phyloP scores from a whole-genome alignment of 768 basidiomycete genomes.

The Kwoniella sp. region DNA sequence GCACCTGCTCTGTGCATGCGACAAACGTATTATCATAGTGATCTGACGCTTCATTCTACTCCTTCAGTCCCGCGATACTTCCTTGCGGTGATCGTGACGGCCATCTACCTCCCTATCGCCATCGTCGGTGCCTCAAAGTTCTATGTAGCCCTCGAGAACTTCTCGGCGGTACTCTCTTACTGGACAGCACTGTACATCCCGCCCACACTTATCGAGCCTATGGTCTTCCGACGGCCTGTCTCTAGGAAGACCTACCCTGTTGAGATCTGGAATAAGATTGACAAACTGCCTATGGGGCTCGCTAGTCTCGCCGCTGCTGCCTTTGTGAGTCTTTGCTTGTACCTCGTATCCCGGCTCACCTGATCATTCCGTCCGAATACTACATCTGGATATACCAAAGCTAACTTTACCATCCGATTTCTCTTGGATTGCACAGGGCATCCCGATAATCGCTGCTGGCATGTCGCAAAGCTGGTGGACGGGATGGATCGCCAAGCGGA shows the following conservation, averaged over 20 bases:
- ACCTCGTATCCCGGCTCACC: too few relatives aligned
- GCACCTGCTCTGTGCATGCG: too few relatives aligned
- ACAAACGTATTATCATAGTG: too few relatives aligned
- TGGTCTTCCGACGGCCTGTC: constrained; percentile 47
- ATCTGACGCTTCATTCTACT: background rate
- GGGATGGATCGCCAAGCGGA: constrained; percentile 49
- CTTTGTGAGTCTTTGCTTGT: constrained; percentile 32
- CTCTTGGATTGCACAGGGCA: constrained; percentile 23
- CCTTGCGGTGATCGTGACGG: constrained; percentile 47
- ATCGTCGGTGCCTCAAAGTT: constrained; percentile 50
- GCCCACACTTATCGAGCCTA: constrained; percentile 43
- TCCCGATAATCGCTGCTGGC: constrained; percentile 43
- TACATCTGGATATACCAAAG: too few relatives aligned
- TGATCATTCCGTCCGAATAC: too few relatives aligned
- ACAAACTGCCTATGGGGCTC: constrained; percentile 42
- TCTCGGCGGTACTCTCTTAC: constrained; percentile 44
- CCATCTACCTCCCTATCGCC: constrained; percentile 50
- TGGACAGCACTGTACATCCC: constrained; percentile 53
- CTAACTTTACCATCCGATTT: background rate
- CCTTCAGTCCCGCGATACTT: constrained; percentile 49
- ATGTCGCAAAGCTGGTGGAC: constrained; percentile 54
- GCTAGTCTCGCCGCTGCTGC: constrained; percentile 37
- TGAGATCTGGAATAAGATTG: constrained; percentile 40
- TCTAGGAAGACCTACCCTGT: constrained; percentile 40
- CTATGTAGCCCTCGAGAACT: constrained; percentile 48